Conservation (phyloP, 2,329 filamentous ascomycete genomes). For the Colletotrichum kahawae region DNA sequence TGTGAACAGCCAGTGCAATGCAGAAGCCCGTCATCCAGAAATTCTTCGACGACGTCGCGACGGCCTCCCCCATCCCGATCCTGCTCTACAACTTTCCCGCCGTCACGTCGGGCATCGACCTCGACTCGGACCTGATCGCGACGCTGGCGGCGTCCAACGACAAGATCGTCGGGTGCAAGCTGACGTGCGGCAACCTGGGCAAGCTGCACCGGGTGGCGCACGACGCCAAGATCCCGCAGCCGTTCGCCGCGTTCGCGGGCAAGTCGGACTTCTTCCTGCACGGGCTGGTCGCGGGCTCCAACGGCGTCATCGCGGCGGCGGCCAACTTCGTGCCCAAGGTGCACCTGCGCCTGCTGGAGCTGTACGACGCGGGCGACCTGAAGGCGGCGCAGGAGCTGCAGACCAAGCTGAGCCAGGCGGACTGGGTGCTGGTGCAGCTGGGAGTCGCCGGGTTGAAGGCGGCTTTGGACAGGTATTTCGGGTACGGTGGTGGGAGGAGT, state of each 20-base stretch:
- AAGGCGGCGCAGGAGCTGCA: constrained; percentile 40
- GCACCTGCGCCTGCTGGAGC: constrained; percentile 38
- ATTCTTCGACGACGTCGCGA: constrained; percentile 64
- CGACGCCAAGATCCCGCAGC: constrained; percentile 3
- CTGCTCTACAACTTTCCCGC: constrained; percentile 74
- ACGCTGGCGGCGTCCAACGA: constrained; percentile 50
- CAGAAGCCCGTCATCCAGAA: constrained; percentile 60
- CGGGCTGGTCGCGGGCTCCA: constrained; percentile 41
- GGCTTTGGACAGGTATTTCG: constrained; percentile 25
- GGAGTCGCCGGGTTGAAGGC: constrained; percentile 34
- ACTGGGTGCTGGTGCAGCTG: constrained; percentile 33
- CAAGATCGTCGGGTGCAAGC: constrained; percentile 69
- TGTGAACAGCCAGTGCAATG: constrained; percentile 47
- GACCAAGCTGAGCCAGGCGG: constrained; percentile 31
- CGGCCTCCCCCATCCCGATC: constrained; percentile 56
- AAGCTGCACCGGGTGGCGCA: constrained; percentile 53
- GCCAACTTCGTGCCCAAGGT: constrained; percentile 44
- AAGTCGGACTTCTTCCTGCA: constrained; percentile 48
- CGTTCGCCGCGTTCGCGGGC: constrained; percentile 40
- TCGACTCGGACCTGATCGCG: constrained; percentile 68
- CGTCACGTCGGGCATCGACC: constrained; percentile 70
- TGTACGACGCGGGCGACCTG: constrained; percentile 37
- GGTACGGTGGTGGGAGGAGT: constrained; percentile 26
- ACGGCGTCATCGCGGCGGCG: constrained; percentile 45
- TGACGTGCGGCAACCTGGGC: constrained; percentile 70